Percentiles rank a stretch among this genome's conserved stretches.
Evolutionary conservation across 2,329 filamentous ascomycete species (phyloP).

Genomic region (Paecilomyces variotii): DNA sequence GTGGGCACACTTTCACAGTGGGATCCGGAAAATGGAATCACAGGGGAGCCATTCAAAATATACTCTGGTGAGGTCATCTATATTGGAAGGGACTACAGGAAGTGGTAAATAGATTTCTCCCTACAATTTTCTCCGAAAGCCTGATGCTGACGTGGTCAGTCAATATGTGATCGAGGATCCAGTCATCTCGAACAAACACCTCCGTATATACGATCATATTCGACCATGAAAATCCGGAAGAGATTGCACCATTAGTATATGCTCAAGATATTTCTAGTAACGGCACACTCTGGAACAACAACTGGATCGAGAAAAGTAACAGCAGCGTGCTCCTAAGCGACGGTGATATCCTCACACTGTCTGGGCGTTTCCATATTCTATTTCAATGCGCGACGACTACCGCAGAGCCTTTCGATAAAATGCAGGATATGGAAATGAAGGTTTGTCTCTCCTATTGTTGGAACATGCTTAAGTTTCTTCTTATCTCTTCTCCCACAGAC

Average conservation of each 20-base stretch:
- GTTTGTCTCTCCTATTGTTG: slow-evolving; percentile 12
- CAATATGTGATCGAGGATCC: slow-evolving; percentile 26
- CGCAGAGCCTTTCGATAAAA: slow-evolving; percentile 13
- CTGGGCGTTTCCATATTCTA: slow-evolving; percentile 13
- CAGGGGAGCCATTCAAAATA: slow-evolving; percentile 12
- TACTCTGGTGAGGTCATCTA: slow-evolving; percentile 25
- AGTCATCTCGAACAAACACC: slow-evolving; percentile 32
- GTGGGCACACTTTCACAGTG: slow-evolving; percentile 18
- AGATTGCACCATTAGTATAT: slow-evolving; percentile 36
- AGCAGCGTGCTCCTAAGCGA: slow-evolving; percentile 30
- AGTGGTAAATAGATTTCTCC: slow-evolving; percentile 18
- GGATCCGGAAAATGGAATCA: slow-evolving; percentile 10
- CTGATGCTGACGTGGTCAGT: slow-evolving; percentile 12
- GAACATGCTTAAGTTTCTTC: neutral
- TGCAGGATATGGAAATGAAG: slow-evolving; percentile 27
- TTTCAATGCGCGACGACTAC: slow-evolving; percentile 9
- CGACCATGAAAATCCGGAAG: slow-evolving; percentile 27
- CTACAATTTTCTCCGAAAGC: neutral
- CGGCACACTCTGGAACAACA: slow-evolving; percentile 33
- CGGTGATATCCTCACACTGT: slow-evolving; percentile 28
- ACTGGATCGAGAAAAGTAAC: slow-evolving; percentile 23
- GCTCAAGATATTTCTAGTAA: slow-evolving; percentile 36
- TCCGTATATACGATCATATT: slow-evolving; percentile 37
- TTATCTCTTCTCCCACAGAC: slow-evolving; percentile 12
- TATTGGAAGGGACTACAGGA: slow-evolving; percentile 25